Percentiles rank a stretch among this genome's conserved stretches.
phyloP scores from a whole-genome alignment of 495 filamentous ascomycete species.

The Penicillium cataractarum region DNA sequence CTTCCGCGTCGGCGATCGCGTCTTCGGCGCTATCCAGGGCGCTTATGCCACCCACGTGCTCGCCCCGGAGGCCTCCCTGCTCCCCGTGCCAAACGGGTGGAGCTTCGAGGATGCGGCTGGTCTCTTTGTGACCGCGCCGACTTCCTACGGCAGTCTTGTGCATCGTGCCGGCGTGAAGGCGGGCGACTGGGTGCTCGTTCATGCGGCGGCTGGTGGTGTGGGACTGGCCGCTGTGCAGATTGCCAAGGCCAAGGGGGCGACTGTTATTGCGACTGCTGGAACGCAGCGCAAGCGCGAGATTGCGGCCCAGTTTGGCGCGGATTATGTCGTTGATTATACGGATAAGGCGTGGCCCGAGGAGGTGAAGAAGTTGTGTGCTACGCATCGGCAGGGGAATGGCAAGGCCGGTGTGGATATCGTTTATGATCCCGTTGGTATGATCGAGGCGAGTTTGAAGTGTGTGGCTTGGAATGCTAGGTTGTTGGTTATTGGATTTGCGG shows the following conservation, averaged over 20 bases:
- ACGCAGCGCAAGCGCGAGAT: slow-evolving; percentile 76
- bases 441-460: slow-evolving; percentile 83
- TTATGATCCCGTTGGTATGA: slow-evolving; percentile 87
- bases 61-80: slow-evolving; percentile 65
- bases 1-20: slow-evolving; percentile 75
- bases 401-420: slow-evolving; percentile 81
- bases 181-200: slow-evolving; percentile 87
- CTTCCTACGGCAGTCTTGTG: slow-evolving; percentile 84
- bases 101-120: slow-evolving; percentile 83
- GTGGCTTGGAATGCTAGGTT: slow-evolving; percentile 88
- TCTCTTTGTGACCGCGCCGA: slow-evolving; percentile 88
- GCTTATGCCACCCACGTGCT: slow-evolving; percentile 79
- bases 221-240: slow-evolving; percentile 91
- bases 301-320: slow-evolving; percentile 78
- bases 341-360: slow-evolving; percentile 72
- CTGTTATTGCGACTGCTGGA: slow-evolving; percentile 86
- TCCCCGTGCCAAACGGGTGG: slow-evolving; percentile 80
- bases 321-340: slow-evolving; percentile 78
- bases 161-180: slow-evolving; percentile 72
- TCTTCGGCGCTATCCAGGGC: slow-evolving; percentile 88
- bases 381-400: slow-evolving; percentile 60
- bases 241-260: slow-evolving; percentile 88
- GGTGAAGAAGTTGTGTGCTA: slow-evolving; percentile 67
- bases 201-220: slow-evolving; percentile 91
- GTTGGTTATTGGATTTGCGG: slow-evolving; percentile 88